Percentiles rank a stretch among this genome's conserved stretches.
Evolutionary conservation across 441 rosid species (phyloP).

Genomic region (Biscutella auriculata): DNA sequence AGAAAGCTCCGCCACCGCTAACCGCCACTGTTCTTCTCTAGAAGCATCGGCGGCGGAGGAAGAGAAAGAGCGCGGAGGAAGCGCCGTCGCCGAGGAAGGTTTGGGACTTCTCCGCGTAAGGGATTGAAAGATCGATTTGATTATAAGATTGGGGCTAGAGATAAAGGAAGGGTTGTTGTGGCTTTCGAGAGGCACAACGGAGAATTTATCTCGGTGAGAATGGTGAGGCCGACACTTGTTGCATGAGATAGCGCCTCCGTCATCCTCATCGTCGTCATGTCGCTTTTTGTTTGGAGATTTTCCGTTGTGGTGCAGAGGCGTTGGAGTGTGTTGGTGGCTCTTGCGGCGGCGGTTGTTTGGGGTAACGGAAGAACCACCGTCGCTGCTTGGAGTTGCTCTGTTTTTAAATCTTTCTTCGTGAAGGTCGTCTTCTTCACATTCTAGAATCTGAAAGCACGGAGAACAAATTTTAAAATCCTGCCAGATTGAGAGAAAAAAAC

Average conservation of each 20-base stretch:
- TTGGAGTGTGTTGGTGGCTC: conserved; percentile 39
- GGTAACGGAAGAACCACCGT: conserved; percentile 19
- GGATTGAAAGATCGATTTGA: conserved; percentile 61
- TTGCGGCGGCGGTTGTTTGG: conserved; percentile 33
- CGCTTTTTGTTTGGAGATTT: conserved; percentile 35
- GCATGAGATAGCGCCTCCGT: conserved; percentile 51
- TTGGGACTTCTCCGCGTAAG: conserved; percentile 57
- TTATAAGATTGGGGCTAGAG: conserved; percentile 66
- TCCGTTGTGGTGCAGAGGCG: conserved; percentile 47
- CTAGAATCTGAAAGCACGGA: conserved; percentile 57
- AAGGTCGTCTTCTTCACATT: conserved; percentile 45
- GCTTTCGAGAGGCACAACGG: conserved; percentile 67
- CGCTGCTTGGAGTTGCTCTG: conserved; percentile 30
- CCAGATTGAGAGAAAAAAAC: background rate
- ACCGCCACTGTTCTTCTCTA: conserved; percentile 69
- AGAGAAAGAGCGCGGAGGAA: conserved; percentile 19
- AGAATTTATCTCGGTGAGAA: conserved; percentile 62
- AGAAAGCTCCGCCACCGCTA: conserved; percentile 70
- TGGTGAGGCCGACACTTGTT: conserved; percentile 76
- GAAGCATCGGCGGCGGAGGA: conserved; percentile 22
- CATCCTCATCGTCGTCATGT: conserved; percentile 22
- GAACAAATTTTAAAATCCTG: background rate
- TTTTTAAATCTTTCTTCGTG: conserved; percentile 21
- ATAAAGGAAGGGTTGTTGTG: conserved; percentile 34
- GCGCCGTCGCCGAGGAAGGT: conserved; percentile 18